Percentiles rank a stretch among this genome's conserved stretches.
Evolutionary conservation across 2,329 filamentous ascomycete species (phyloP).

Genomic region (Colletotrichum acutatum): DNA sequence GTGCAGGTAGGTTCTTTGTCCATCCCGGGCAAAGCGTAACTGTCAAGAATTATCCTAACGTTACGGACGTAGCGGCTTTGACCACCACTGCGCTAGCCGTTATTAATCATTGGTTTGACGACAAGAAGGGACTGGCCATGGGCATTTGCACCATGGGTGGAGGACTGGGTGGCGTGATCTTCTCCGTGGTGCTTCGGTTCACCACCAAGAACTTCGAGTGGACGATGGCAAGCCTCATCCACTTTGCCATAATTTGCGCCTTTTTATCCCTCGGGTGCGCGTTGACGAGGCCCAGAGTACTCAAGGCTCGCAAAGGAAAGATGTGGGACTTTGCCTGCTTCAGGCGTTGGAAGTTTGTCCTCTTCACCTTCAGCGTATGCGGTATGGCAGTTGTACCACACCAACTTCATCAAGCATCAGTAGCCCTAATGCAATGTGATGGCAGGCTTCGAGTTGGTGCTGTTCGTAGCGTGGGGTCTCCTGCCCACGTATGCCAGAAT

Average conservation of each 20-base stretch:
- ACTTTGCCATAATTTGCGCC: slow-evolving; percentile 38
- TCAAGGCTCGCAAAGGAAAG: slow-evolving; percentile 7
- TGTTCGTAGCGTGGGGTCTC: slow-evolving; percentile 45
- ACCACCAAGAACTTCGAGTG: slow-evolving; percentile 40
- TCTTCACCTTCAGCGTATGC: slow-evolving; percentile 41
- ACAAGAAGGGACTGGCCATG: slow-evolving; percentile 37
- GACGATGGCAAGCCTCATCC: slow-evolving; percentile 37
- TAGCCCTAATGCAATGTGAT: slow-evolving; percentile 6
- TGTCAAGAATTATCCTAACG: background rate
- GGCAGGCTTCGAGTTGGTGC: slow-evolving; percentile 44
- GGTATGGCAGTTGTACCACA: slow-evolving; percentile 34
- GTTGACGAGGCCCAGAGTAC: slow-evolving; percentile 36
- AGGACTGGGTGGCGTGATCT: slow-evolving; percentile 44
- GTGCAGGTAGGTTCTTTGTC: slow-evolving; percentile 37
- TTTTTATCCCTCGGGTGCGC: slow-evolving; percentile 38
- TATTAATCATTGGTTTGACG: slow-evolving; percentile 42
- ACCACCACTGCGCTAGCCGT: slow-evolving; percentile 42
- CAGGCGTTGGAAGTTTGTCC: slow-evolving; percentile 40
- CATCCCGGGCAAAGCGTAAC: background rate
- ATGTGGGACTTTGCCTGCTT: slow-evolving; percentile 34
- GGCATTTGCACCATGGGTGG: slow-evolving; percentile 42
- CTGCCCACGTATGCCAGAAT: slow-evolving; percentile 42
- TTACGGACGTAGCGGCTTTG: slow-evolving; percentile 36
- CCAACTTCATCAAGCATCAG: background rate
- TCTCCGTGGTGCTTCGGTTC: slow-evolving; percentile 41